phyloP scores from a whole-genome alignment of 176 grass and related monocot species.

The Secale cereale region DNA sequence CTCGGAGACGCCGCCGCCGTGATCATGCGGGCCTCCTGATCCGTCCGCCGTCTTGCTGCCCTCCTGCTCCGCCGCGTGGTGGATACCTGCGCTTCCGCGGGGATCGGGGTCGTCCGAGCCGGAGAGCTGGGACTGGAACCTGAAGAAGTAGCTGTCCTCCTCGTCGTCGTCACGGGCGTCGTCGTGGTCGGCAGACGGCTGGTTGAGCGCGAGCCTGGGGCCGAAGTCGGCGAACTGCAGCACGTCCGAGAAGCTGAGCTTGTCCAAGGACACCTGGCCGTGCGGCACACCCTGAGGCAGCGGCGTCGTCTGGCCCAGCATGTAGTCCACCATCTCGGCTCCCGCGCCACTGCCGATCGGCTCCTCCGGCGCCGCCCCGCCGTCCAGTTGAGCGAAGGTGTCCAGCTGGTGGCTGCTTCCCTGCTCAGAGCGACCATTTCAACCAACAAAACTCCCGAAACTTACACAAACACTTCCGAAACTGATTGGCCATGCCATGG shows the following conservation, averaged over 20 bases:
- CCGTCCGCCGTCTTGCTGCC: conserved; percentile 40
- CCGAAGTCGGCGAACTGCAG: conserved; percentile 93
- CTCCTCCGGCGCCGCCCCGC: conserved; percentile 10
- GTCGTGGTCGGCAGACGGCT: conserved; percentile 28
- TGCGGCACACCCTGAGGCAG: conserved; percentile 6
- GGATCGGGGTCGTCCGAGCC: background rate
- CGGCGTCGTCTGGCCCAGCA: conserved; percentile 57
- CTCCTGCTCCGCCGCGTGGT: background rate
- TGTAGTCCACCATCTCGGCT: conserved; percentile 82
- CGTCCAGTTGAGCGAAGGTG: conserved; percentile 37
- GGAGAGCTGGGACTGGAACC: conserved; percentile 51
- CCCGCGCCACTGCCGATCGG: background rate
- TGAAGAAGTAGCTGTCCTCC: conserved; percentile 67
- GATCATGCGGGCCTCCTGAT: background rate
- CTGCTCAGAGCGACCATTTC: background rate
- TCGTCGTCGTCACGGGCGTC: conserved; percentile 7
- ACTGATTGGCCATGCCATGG: conserved; percentile 9
- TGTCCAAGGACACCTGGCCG: conserved; percentile 59
- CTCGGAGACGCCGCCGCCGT: conserved; percentile 28
- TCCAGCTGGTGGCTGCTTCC: conserved; percentile 15
- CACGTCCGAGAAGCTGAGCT: conserved; percentile 83
- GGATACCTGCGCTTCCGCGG: background rate
- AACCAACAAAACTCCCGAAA: background rate
- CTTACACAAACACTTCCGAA: background rate
- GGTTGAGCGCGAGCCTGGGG: conserved; percentile 79